Evolutionary conservation across 805 yeast genomes (phyloP), one percentile per base, ranked within the genome.

Genomic region (Teunomyces lycoperdinae): DNA sequence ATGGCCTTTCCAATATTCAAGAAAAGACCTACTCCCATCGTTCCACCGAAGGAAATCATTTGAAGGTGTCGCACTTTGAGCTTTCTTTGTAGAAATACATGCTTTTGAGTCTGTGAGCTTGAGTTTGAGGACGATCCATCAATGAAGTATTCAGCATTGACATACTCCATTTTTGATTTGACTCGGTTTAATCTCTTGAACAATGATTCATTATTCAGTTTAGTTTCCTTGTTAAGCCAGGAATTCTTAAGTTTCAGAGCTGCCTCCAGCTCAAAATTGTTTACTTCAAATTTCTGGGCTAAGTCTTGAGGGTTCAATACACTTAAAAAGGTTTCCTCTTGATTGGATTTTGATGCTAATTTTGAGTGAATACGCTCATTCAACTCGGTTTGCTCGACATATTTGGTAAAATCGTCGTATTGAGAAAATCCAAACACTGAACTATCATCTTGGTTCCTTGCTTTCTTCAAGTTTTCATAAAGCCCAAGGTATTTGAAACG

Each of bases 31-130:
- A 87, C 92, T 1, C 94, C 94, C 4, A 87, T 63, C 0, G 91
- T 85, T 1, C 90, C 92, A 2, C 90, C 89, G 28, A 87, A 70
- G 0, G 91, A 87, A 42, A 87, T 83, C 83, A 86, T 84, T 58
- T 86, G 90, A 14, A 87, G 66, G 62, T 87, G 92, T 17, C 89
- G 67, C 27, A 82, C 80, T 46, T 77, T 76, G 39, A 87, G 68
- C 50, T 80, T 81, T 48, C 91, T 67, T 50, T 82, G 87, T 40
- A 83, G 57, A 30, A 55, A 58, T 9, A 48, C 47, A 9, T 42
- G 33, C 9, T 49, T 41, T 52, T 44, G 16, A 32, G 44, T 5
- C 13, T 24, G 11, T 43, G 44, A 16, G n/a, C 29, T 29, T 10
- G 44, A 32, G n/a, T 20, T 29, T 3, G 35, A 28, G 2, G 51